Percentiles rank a stretch among this genome's conserved stretches.
Evolutionary conservation across 2,329 filamentous ascomycete species (phyloP).

Genomic region (Monosporascus sp.): DNA sequence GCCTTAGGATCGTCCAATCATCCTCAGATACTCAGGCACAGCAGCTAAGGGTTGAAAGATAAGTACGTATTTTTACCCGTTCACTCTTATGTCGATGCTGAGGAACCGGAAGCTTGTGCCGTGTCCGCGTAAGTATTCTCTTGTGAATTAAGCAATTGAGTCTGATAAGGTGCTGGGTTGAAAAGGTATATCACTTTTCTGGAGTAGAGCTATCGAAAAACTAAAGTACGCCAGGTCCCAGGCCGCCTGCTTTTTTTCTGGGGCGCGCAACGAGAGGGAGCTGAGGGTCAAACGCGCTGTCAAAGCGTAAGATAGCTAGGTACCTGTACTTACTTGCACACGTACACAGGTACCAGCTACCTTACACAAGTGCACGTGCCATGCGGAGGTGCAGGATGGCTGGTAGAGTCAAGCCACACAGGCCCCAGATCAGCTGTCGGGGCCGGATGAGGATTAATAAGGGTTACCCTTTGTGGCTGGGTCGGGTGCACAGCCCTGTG

Average conservation of each 20-base stretch:
- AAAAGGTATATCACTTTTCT: too few relatives aligned
- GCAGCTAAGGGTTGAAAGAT: neutral
- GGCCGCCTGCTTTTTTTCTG: too few relatives aligned
- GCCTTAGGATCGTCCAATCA: constrained; percentile 12
- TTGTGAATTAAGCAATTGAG: neutral
- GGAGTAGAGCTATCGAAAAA: too few relatives aligned
- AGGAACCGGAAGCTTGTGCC: neutral
- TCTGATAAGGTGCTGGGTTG: neutral
- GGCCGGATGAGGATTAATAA: neutral
- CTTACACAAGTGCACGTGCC: neutral
- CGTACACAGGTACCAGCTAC: neutral
- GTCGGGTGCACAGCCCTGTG: too few relatives aligned
- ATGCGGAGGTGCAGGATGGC: too few relatives aligned
- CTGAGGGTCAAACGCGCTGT: too few relatives aligned
- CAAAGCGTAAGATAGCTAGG: too few relatives aligned
- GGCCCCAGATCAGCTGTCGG: neutral
- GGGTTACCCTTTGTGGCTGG: neutral
- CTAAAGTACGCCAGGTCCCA: too few relatives aligned
- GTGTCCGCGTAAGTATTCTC: neutral
- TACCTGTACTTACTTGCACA: too few relatives aligned
- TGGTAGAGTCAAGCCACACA: neutral
- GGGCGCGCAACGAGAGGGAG: too few relatives aligned
- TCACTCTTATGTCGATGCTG: neutral
- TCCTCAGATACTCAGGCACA: constrained; percentile 4
- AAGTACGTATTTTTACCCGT: neutral